Evolutionary conservation across 805 yeast species (phyloP), one percentile per base, ranked within the genome.

Genomic region (Wickerhamomyces sydowiorum): DNA sequence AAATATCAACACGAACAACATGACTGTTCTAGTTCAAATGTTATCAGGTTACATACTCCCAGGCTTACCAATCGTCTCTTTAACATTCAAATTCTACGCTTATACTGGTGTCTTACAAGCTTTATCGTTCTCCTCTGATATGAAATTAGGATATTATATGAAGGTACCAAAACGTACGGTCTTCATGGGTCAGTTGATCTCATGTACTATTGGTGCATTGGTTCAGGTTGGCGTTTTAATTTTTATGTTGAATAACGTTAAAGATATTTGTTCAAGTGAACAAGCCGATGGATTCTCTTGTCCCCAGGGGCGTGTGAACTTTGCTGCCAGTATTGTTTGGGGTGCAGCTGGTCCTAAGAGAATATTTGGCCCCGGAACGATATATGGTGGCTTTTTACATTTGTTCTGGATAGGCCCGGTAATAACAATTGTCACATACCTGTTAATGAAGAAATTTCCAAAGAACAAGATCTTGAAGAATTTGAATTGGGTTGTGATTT

Each of bases 41-140:
- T 70, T 82, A 35, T 75, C 77, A 22, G 88, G 87, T 2, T 81
- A 78, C 57, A 70, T 81, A 45, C 65, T 76, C 12, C 86, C 86
- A 4, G 86, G 80, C 1, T 63, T 65, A 37, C 76, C 87, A 1
- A 59, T 78, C 15, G 83, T 85, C 1, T 70, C 78, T 61, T 77
- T 83, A 70, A 70, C 76, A 50, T 69, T 78, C 64, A 80, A 79
- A 59, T 73, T 80, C 9, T 72, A 70, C 50, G 82, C 84, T 22
- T 76, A 70, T 56, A 73, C 73, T 48, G 69, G 78, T 30, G 71
- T 72, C 38, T 56, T 57, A 13, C 83, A 78, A 52, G 83, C 84
- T 1, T 67, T 76, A 32, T 64, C 68, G 40, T 78, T 70, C 53
- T 64, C 76, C 25, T 64, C 69, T 8, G 82, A 78, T 51, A 73